Percentiles rank a stretch among this genome's conserved stretches.
These are phyloP conservation scores for Mrakia hoshinonis DNA, from an alignment of 768 basidiomycete genomes.

Conservation along the genomic window DNA sequence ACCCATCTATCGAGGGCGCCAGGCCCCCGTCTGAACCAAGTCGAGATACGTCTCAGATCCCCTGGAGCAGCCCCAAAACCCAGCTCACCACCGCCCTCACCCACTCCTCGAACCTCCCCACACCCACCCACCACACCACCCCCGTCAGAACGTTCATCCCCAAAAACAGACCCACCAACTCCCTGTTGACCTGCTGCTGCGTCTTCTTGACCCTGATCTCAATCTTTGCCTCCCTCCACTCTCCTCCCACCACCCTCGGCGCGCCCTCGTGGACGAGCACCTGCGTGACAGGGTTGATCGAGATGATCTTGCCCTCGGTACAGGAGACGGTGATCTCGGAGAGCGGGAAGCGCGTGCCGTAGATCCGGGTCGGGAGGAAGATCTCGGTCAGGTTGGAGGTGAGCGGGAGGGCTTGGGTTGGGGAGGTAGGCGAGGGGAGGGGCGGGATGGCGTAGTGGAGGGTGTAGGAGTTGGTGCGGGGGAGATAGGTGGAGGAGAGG, in stretches of 20 bases:
- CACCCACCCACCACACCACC: neutral
- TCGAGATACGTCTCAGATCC: too few species aligned
- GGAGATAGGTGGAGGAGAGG: slow-evolving; percentile 56
- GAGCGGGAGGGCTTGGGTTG: slow-evolving; percentile 40
- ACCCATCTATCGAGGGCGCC: too few species aligned
- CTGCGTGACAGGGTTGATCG: neutral
- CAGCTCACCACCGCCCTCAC: neutral
- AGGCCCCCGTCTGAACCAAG: too few species aligned
- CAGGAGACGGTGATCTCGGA: slow-evolving; percentile 7
- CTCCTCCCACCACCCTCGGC: neutral
- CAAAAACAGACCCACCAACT: neutral
- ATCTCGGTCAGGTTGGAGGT: slow-evolving; percentile 65
- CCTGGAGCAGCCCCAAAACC: too few species aligned
- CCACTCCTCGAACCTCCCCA: too few species aligned
- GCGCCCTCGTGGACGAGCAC: neutral
- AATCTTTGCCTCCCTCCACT: neutral
- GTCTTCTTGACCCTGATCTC: neutral
- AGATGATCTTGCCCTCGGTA: slow-evolving; percentile 17
- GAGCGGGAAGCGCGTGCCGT: slow-evolving; percentile 37
- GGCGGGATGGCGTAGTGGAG: slow-evolving; percentile 38
- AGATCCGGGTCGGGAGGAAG: slow-evolving; percentile 56
- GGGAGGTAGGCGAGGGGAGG: slow-evolving; percentile 38
- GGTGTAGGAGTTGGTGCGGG: slow-evolving; percentile 28
- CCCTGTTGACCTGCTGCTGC: neutral
- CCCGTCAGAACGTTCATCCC: neutral